Base-by-base conservation (phyloP, 345 rosid genomes). In the Eucalyptus pumila region DNA sequence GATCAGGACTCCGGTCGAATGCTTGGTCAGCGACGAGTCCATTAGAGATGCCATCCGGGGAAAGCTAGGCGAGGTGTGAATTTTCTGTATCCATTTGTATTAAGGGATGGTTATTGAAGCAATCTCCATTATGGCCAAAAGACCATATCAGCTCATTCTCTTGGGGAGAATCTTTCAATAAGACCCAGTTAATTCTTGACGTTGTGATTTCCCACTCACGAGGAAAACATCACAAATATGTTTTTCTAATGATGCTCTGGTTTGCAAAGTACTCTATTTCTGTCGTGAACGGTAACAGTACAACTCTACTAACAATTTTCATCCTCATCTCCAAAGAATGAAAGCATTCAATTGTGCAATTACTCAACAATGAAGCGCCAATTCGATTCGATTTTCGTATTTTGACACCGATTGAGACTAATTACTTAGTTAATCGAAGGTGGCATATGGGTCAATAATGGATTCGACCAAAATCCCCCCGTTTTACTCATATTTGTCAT, bases 1-100 rank as follows among this genome's bases (percentile, higher is more conserved):
- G 11, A 92, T 94, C 12, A 86, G 67, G 42, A 49, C 92, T 89
- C 94, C 92, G 45, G 88, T 87, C 6, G 94, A 92, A 45, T 69
- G 85, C 85, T 11, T 26, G 47, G 3, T 76, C 85, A 37, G 47
- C 47, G 85, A 76, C 15, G 16, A 76, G 9, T 76, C 47, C 30
- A 21, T 76, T 8, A 21, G 27, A 40, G 85, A 76, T 21, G 47
- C 85, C 85, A 76, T 76, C 44, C 47, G 30, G 47, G 9, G 47
- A 3, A 76, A 40, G 47, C 47, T 76, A 40, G 85, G 30, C 47
- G 7, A 21, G 5, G 15, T 1, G 9, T 76, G 47, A 76, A 40
- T 40, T 76, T 40, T 23, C 47, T 40, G 30, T 76, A 11, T 76
- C 85, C 26, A 21, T 76, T 40, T 76, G 47, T 11, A 40, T 37